Conservation (phyloP, 2,329 filamentous ascomycete genomes). For the Fusarium mundagurra region DNA sequence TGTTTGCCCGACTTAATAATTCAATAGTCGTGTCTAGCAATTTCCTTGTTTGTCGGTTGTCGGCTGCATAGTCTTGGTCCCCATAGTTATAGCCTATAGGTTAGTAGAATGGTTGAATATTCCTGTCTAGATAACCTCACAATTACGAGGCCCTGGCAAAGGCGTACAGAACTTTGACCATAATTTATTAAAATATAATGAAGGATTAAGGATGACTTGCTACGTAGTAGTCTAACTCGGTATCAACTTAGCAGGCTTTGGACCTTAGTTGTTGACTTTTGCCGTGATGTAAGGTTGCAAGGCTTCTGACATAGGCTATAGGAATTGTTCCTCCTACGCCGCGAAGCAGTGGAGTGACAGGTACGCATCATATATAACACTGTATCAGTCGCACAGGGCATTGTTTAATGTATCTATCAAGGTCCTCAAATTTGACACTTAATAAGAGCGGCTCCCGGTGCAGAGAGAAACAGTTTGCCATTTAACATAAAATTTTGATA, state of each 20-base stretch:
- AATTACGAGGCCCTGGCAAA: neutral
- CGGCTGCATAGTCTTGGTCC: neutral
- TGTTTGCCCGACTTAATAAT: neutral
- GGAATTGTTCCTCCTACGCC: neutral
- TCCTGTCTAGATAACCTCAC: neutral
- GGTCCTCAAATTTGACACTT: constrained; percentile 16
- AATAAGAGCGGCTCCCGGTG: constrained; percentile 6
- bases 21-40: too few relatives aligned
- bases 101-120: neutral
- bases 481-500: constrained; percentile 35
- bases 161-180: neutral
- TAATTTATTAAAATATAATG: neutral
- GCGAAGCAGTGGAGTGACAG: neutral
- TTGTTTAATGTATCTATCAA: constrained; percentile 23
- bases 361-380: constrained; percentile 5
- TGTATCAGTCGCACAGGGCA: constrained; percentile 16
- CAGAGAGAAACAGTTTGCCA: constrained; percentile 2
- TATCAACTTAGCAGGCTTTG: neutral
- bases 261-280: neutral
- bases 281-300: neutral
- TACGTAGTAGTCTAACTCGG: neutral
- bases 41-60: neutral
- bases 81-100: neutral
- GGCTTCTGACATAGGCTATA: neutral
- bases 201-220: neutral